Percentiles rank a stretch among this genome's conserved stretches.
These are phyloP conservation scores for Azolla pinnata DNA, from an alignment of 75 land plant genomes.

Conservation along the genomic window DNA sequence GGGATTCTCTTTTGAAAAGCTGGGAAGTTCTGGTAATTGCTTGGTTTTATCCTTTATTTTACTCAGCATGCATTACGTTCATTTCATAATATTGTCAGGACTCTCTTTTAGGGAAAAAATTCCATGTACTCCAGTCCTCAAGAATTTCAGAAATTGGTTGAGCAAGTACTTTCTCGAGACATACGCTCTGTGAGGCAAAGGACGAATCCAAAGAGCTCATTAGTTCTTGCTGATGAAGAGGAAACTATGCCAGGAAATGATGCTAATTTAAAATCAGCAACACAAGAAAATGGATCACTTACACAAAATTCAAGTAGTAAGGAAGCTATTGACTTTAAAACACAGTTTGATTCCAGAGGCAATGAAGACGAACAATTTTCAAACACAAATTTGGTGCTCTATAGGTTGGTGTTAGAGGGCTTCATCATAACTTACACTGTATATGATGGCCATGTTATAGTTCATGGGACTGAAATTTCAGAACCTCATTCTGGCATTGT, in stretches of 20 bases:
- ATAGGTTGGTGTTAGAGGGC: slow-evolving; percentile 73
- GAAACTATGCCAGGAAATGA: neutral
- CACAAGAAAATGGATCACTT: no score
- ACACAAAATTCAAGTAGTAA: slow-evolving; percentile 8
- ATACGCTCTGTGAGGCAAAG: slow-evolving; percentile 86
- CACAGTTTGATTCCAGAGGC: no score
- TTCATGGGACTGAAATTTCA: neutral
- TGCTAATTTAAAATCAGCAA: slow-evolving; percentile 3
- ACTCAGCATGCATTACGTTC: no score
- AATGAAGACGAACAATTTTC: slow-evolving; percentile 2
- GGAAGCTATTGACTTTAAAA: neutral
- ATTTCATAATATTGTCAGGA: neutral
- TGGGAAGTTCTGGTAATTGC: slow-evolving; percentile 54
- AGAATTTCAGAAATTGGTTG: slow-evolving; percentile 57
- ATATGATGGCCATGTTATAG: slow-evolving; percentile 12
- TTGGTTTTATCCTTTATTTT: no score
- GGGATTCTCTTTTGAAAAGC: slow-evolving; percentile 35
- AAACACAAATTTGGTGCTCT: slow-evolving; percentile 25
- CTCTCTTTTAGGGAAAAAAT: slow-evolving; percentile 46
- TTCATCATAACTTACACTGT: slow-evolving; percentile 61
- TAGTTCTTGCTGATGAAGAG: slow-evolving; percentile 5
- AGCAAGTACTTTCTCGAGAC: slow-evolving; percentile 80
- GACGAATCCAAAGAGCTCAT: slow-evolving; percentile 41
- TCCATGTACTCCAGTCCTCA: slow-evolving; percentile 70
- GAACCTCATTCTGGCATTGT: neutral